Conservation (phyloP, 2,329 filamentous ascomycete species). For the Ophiostoma australiae region DNA sequence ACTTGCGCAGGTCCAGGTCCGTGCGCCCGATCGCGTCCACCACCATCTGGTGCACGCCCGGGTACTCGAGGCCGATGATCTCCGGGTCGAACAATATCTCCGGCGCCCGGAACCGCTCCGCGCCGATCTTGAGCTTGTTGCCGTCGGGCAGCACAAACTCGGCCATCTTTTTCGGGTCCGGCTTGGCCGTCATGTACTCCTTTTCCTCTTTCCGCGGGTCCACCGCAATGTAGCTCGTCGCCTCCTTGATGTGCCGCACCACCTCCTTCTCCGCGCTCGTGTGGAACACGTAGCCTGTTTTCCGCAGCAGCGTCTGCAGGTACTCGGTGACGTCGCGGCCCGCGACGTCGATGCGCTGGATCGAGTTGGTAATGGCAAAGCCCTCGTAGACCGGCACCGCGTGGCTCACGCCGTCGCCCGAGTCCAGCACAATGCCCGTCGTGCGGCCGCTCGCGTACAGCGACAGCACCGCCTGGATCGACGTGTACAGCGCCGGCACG, state of each 20-base stretch:
- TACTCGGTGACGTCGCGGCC: slow-evolving; percentile 95
- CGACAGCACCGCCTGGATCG: slow-evolving; percentile 93
- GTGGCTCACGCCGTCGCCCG: slow-evolving; percentile 93
- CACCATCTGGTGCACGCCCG: slow-evolving; percentile 94
- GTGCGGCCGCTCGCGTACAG: slow-evolving; percentile 94
- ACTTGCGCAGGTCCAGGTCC: slow-evolving; percentile 90
- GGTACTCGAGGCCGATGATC: slow-evolving; percentile 93
- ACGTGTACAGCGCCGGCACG: slow-evolving; percentile 91
- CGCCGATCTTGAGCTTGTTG: slow-evolving; percentile 86
- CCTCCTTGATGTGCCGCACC: slow-evolving; percentile 96
- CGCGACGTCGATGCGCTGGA: slow-evolving; percentile 91
- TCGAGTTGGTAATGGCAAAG: slow-evolving; percentile 93
- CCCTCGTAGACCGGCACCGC: slow-evolving; percentile 97
- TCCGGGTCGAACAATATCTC: slow-evolving; percentile 98
- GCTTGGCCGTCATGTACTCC: slow-evolving; percentile 80
- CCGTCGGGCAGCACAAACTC: slow-evolving; percentile 92
- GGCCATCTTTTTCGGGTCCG: slow-evolving; percentile 69
- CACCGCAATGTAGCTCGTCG: slow-evolving; percentile 81
- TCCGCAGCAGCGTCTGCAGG: slow-evolving; percentile 82
- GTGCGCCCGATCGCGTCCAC: slow-evolving; percentile 93
- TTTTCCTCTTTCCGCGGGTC: slow-evolving; percentile 95
- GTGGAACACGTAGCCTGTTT: slow-evolving; percentile 91
- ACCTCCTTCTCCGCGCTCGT: slow-evolving; percentile 99
- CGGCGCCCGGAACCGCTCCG: slow-evolving; percentile 90
- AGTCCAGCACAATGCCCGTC: slow-evolving; percentile 91